A percentile compares a stretch with the other conserved stretches of the same genome.
phyloP scores from a whole-genome alignment of 2,329 filamentous ascomycete genomes.

The Massarina eburnea region DNA sequence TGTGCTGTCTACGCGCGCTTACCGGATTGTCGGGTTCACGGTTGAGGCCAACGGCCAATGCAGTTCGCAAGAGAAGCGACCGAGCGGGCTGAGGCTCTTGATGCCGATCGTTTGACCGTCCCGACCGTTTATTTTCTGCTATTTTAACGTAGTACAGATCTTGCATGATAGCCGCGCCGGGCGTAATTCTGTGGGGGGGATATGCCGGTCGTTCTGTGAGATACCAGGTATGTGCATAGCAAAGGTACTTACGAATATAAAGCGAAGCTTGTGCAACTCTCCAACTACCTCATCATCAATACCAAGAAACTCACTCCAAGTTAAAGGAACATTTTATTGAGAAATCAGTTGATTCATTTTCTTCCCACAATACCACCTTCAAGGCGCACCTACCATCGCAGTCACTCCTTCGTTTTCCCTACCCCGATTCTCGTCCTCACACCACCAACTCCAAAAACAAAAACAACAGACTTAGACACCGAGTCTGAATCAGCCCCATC shows the following conservation, averaged over 20 bases:
- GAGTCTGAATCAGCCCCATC: conserved; percentile 2
- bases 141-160: conserved; percentile 7
- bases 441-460: conserved; percentile 8
- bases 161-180: neutral
- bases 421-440: conserved; percentile 6
- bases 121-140: too few relatives aligned
- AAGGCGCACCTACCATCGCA: conserved; percentile 4
- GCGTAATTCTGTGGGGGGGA: neutral
- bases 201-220: neutral
- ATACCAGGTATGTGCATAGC: neutral
- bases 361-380: conserved; percentile 2
- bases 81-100: conserved; percentile 1
- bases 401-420: conserved; percentile 6
- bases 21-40: conserved; percentile 3
- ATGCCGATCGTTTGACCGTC: conserved; percentile 1
- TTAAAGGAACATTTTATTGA: neutral
- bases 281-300: neutral
- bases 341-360: neutral
- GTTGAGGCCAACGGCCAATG: conserved; percentile 2
- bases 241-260: conserved; percentile 4
- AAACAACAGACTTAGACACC: neutral
- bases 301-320: neutral
- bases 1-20: conserved; percentile 5
- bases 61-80: conserved; percentile 3
- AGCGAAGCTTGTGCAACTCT: conserved; percentile 6